These are phyloP conservation scores for Lumnitzera littorea DNA, from an alignment of 345 rosid genomes.

Conservation along the genomic window DNA sequence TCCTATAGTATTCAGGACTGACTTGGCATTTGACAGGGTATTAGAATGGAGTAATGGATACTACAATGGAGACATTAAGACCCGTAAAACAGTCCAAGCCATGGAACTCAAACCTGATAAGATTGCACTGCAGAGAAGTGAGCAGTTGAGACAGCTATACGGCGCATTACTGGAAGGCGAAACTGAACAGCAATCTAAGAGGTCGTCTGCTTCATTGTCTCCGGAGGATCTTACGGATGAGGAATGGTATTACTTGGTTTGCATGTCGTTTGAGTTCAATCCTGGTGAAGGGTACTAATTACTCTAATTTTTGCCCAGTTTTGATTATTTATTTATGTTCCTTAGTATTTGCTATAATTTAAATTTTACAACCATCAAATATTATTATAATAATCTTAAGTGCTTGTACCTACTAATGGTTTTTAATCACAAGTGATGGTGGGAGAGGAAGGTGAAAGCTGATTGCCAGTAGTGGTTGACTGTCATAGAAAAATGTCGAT, in stretches of 20 bases:
- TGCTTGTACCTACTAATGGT: no score
- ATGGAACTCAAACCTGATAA: slow-evolving; percentile 49
- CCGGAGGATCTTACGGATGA: slow-evolving; percentile 89
- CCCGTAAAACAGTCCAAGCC: slow-evolving; percentile 65
- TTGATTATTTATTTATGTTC: neutral
- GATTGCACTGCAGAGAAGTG: slow-evolving; percentile 70
- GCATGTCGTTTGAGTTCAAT: slow-evolving; percentile 90
- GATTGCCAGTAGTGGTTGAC: no score
- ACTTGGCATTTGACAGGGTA: slow-evolving; percentile 30
- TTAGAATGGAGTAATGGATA: slow-evolving; percentile 87
- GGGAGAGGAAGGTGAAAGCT: no score
- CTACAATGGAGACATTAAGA: slow-evolving; percentile 92
- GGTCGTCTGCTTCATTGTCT: slow-evolving; percentile 59
- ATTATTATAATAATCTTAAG: neutral
- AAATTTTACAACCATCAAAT: neutral
- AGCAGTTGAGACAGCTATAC: slow-evolving; percentile 70
- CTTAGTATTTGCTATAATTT: neutral
- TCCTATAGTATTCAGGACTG: neutral
- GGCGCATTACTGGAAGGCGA: slow-evolving; percentile 55
- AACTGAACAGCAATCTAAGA: slow-evolving; percentile 26
- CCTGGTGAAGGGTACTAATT: slow-evolving; percentile 64
- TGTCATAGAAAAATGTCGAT: no score
- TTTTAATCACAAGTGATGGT: no score
- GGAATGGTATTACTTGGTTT: slow-evolving; percentile 98
- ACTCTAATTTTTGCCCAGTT: neutral